Percentiles rank a stretch among this genome's conserved stretches.
phyloP scores from a whole-genome alignment of 2,329 filamentous ascomycete species.

The Ophiostoma ips region DNA sequence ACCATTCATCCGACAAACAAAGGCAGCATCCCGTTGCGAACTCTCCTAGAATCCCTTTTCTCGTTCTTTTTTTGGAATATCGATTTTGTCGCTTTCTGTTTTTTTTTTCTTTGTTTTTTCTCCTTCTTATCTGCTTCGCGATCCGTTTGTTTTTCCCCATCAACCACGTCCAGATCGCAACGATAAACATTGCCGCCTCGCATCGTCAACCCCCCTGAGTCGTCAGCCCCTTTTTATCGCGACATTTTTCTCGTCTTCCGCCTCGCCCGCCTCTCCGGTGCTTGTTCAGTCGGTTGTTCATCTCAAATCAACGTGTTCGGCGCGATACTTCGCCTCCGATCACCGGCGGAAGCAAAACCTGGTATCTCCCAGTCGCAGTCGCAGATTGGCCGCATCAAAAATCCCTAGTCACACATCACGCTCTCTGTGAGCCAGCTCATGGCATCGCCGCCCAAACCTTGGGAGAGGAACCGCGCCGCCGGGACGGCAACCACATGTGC shows the following conservation, averaged over 20 bases:
- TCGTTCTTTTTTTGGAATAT: background rate
- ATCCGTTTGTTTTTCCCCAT: no score
- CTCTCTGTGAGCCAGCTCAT: slow-evolving; percentile 24
- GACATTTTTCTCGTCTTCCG: background rate
- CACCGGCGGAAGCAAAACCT: background rate
- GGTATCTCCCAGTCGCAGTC: background rate
- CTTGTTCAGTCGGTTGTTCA: background rate
- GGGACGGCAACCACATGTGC: slow-evolving; percentile 14
- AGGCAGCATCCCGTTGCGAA: background rate
- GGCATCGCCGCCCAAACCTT: slow-evolving; percentile 89
- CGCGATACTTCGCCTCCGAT: background rate
- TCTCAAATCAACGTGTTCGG: background rate
- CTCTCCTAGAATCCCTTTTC: background rate
- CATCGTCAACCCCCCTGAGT: background rate
- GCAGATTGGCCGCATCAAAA: no score
- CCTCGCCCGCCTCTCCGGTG: background rate
- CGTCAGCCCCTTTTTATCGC: no score
- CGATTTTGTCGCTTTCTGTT: background rate
- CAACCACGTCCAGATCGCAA: no score
- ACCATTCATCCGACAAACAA: background rate
- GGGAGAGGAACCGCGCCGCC: slow-evolving; percentile 67
- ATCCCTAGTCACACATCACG: background rate
- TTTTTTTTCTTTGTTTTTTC: no score
- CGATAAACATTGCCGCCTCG: no score
- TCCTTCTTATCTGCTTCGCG: no score